These are phyloP conservation scores for Botryotinia calthae DNA, from an alignment of 2,329 filamentous ascomycete genomes.

Conservation along the genomic window DNA sequence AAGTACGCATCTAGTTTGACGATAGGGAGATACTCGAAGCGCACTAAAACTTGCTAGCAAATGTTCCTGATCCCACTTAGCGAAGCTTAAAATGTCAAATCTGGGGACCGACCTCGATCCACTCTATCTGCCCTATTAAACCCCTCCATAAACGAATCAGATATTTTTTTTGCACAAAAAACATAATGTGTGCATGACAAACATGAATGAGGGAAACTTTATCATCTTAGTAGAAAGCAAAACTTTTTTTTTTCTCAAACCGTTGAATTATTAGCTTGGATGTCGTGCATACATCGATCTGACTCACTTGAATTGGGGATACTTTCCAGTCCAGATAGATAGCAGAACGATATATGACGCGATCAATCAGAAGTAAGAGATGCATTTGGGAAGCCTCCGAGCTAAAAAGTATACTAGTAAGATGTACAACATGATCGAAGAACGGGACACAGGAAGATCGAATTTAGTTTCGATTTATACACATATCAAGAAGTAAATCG, in stretches of 20 bases:
- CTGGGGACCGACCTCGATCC: not conserved
- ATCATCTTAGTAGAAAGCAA: not conserved
- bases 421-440: not conserved
- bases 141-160: rapidly evolving
- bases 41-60: not conserved
- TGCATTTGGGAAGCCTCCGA: not conserved
- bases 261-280: not conserved
- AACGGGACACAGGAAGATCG: not conserved
- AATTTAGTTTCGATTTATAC: not conserved
- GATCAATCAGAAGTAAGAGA: not conserved
- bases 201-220: not conserved
- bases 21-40: not conserved
- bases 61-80: not conserved
- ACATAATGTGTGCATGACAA: rapidly evolving
- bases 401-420: too few relatives aligned
- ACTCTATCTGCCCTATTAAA: not conserved
- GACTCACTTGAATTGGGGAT: not conserved
- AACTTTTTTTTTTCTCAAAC: not conserved
- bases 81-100: not conserved
- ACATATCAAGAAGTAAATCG: not conserved
- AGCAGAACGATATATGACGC: not conserved
- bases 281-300: not conserved
- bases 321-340: not conserved
- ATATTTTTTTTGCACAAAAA: not conserved
- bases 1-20: not conserved